Evolutionary conservation across 2,329 filamentous ascomycete species (phyloP).

Genomic region (Fusarium nurragi): DNA sequence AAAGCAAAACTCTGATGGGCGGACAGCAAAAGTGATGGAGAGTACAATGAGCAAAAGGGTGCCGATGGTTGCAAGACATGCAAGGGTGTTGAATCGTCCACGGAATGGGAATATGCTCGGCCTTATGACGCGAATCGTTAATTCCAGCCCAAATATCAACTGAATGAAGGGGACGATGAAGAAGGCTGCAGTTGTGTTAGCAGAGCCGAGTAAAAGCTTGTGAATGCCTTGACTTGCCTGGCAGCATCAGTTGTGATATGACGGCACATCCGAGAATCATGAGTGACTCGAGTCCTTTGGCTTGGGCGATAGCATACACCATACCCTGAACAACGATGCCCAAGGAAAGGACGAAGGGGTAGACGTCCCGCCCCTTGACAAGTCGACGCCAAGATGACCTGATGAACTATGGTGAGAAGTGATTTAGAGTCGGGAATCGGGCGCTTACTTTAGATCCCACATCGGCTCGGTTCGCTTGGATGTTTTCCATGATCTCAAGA

Average conservation of each 20-base stretch:
- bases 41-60: slow-evolving; percentile 65
- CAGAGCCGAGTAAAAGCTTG: neutral
- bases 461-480: slow-evolving; percentile 54
- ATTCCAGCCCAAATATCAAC: slow-evolving; percentile 71
- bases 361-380: slow-evolving; percentile 59
- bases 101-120: slow-evolving; percentile 66
- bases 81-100: slow-evolving; percentile 67
- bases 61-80: slow-evolving; percentile 63
- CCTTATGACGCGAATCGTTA: slow-evolving; percentile 64
- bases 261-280: slow-evolving; percentile 62
- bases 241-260: slow-evolving; percentile 67
- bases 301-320: slow-evolving; percentile 66
- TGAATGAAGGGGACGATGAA: slow-evolving; percentile 74
- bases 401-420: slow-evolving; percentile 17
- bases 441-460: slow-evolving; percentile 55
- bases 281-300: slow-evolving; percentile 62
- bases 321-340: slow-evolving; percentile 68
- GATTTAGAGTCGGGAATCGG: neutral
- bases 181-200: slow-evolving; percentile 56
- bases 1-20: slow-evolving; percentile 69
- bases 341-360: slow-evolving; percentile 65
- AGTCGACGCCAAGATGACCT: slow-evolving; percentile 55
- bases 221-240: slow-evolving; percentile 55
- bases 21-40: slow-evolving; percentile 65
- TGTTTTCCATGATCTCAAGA: slow-evolving; percentile 63